Evolutionary conservation across 129 eudicot genomes (phyloP), one percentile per base, ranked within the genome.

Genomic region (Chrysanthemum lavandulifolium): DNA sequence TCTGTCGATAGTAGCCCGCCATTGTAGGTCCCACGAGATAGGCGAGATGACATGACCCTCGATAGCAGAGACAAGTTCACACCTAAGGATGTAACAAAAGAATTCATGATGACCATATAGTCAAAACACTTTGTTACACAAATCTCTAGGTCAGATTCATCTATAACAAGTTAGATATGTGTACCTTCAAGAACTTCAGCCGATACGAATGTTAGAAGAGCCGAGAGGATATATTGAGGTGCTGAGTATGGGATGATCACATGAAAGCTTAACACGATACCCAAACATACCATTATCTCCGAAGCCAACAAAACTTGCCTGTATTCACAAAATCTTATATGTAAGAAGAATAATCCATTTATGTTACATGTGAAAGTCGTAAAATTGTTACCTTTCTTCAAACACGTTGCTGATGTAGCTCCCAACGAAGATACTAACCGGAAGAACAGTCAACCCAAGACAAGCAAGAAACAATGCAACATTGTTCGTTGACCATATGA

Each of bases 1-100:
- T 89, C 92, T 0, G 96, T 89, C 10, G 96, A 89, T 10, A 89
- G 86, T 62, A 89, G 78, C 12, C 96, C 96, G 3, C 96, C 96
- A 31, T 89, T 89, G 84, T 82, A 89, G 54, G 96, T 89, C 73
- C 91, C 91, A 23, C 84, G 86, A 14, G 91, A 84, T 33, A 89
- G 83, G 45, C 92, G 83, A 0, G 91, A 84, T 63, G 96, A 89
- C 96, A 89, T 89, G 40, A 89, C 96, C 43, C 96, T 83, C 9
- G 96, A 89, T 54, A 89, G 78, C 13, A 89, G 87, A 3, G 96
- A 89, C 43, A 89, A 77, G 77, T 89, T 89, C 16, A 89, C 96
- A 62, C 96, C 96, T 88, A 76, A 48, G 33, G 11, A 70, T 64
- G 27, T 16, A 64, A 70, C 68, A 63, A 8, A 29, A 9, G 68